A percentile compares a stretch with the other conserved stretches of the same genome.
These are phyloP conservation scores for Talaromyces nanjingensis DNA, from an alignment of 495 filamentous ascomycete genomes.

Conservation along the genomic window DNA sequence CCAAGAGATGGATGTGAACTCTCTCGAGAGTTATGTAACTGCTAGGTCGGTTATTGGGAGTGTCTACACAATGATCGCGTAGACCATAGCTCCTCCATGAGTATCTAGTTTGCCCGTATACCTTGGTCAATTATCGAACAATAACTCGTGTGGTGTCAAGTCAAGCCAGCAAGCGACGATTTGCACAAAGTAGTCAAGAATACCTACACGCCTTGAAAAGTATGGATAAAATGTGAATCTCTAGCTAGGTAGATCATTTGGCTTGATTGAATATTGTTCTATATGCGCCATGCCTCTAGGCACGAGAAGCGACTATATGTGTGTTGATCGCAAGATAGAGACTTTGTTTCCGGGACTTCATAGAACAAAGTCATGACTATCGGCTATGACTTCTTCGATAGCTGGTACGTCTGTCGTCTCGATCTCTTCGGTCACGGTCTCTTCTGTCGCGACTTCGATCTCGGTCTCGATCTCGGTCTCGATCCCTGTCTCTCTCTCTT, in stretches of 20 bases:
- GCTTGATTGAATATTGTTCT: not conserved
- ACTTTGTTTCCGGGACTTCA: not conserved
- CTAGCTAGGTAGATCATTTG: not conserved
- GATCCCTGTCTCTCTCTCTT: constrained; percentile 7
- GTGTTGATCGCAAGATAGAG: not conserved
- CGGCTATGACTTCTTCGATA: constrained; percentile 14
- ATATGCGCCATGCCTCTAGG: not conserved
- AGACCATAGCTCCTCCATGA: no score
- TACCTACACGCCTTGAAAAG: not conserved
- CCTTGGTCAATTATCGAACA: no score
- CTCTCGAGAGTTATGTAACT: no score
- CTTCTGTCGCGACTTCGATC: constrained; percentile 7
- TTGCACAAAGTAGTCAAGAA: not conserved
- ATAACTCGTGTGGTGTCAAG: not conserved
- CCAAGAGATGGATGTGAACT: no score
- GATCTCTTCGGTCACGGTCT: constrained; percentile 10
- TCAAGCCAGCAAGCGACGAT: not conserved
- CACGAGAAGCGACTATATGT: not conserved
- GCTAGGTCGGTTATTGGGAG: no score
- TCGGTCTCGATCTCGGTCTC: constrained; percentile 5
- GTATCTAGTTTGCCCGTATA: no score
- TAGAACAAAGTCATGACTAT: not conserved
- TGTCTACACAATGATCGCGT: no score
- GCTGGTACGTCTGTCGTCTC: constrained; percentile 15
- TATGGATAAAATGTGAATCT: not conserved